A percentile compares a stretch with the other conserved stretches of the same genome.
Evolutionary conservation across 2,329 filamentous ascomycete species (phyloP).

Genomic region (Botrytis medusae): DNA sequence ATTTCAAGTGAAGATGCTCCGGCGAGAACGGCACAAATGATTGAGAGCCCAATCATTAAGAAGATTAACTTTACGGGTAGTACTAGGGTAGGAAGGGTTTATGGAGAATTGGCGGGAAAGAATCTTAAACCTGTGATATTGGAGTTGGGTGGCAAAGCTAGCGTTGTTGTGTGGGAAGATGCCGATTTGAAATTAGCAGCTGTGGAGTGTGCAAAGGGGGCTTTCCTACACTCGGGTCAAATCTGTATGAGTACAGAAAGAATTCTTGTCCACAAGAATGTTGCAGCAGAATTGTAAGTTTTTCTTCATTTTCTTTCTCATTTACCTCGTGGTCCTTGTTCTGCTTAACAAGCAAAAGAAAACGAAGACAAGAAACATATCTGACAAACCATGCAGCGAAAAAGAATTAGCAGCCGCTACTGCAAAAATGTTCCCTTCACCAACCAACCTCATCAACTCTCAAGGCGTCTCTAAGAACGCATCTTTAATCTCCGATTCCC

Average conservation of each 20-base stretch:
- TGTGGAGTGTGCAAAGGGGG: conserved; percentile 63
- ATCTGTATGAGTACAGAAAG: conserved; percentile 85
- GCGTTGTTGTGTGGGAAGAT: conserved; percentile 76
- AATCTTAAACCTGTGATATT: conserved; percentile 76
- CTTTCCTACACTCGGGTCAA: conserved; percentile 74
- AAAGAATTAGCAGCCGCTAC: conserved; percentile 2
- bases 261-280: conserved; percentile 57
- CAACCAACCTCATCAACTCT: conserved; percentile 54
- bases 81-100: conserved; percentile 70
- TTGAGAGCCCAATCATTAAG: conserved; percentile 65
- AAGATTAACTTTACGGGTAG: conserved; percentile 89
- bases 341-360: not conserved
- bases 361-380: not conserved
- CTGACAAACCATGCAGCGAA: not conserved
- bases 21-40: conserved; percentile 64
- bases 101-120: conserved; percentile 68
- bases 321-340: not conserved
- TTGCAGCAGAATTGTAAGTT: conserved; percentile 49
- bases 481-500: conserved; percentile 65
- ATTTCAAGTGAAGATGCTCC: conserved; percentile 65
- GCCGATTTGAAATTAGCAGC: conserved; percentile 74
- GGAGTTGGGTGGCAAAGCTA: conserved; percentile 81
- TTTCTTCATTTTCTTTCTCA: not conserved
- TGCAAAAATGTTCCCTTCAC: not conserved
- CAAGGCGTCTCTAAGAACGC: conserved; percentile 66